phyloP scores from a whole-genome alignment of 2,329 filamentous ascomycete species.

The Xylaria multiplex region DNA sequence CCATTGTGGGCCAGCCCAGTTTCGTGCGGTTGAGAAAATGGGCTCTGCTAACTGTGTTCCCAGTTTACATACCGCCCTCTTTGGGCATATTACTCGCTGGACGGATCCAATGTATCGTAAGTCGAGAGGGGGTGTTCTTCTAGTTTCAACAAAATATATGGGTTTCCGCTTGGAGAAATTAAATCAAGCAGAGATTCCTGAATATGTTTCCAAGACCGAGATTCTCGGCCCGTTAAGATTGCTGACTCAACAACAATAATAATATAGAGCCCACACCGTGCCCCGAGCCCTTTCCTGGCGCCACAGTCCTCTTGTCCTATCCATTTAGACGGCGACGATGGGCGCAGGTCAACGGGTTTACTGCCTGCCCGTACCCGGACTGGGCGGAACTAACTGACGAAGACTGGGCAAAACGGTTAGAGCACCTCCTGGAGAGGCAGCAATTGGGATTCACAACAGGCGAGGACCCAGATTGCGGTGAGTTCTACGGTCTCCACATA shows the following conservation, averaged over 20 bases:
- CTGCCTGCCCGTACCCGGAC: background rate
- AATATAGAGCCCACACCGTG: conserved; percentile 3
- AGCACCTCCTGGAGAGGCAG: background rate
- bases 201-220: background rate
- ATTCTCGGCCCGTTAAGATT: background rate
- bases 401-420: background rate
- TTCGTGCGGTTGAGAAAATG: background rate
- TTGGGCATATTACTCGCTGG: conserved; percentile 20
- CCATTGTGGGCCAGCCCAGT: conserved; percentile 30
- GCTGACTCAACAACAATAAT: conserved; percentile 8
- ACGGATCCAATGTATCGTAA: background rate
- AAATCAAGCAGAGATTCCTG: background rate
- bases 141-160: background rate
- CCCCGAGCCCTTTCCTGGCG: background rate
- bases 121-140: background rate
- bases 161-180: background rate
- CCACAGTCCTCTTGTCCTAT: conserved; percentile 27
- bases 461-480: no score
- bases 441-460: background rate
- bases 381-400: background rate
- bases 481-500: no score
- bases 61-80: conserved; percentile 31
- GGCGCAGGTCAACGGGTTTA: background rate
- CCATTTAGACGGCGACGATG: background rate
- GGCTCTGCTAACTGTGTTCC: conserved; percentile 13